Conservation (phyloP, 345 rosid species). For the Eucalyptus globulus region DNA sequence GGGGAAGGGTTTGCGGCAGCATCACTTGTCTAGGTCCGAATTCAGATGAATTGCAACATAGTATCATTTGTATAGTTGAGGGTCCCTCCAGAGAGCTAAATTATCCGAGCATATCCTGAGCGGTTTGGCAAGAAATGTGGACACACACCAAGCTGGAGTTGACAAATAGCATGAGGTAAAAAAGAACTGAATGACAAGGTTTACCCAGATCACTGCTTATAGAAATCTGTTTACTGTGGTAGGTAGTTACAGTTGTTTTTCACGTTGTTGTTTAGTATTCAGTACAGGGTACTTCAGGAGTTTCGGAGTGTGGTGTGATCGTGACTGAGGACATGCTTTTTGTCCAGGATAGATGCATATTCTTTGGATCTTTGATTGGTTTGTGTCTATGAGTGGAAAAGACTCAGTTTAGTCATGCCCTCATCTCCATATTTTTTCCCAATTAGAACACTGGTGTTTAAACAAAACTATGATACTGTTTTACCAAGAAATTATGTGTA, state of each 20-base stretch:
- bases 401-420: not conserved
- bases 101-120: not conserved
- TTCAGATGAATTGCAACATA: not conserved
- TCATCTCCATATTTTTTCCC: not conserved
- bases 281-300: not conserved
- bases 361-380: not conserved
- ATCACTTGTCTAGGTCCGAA: slow-evolving; percentile 37
- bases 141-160: not conserved
- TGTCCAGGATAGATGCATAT: not conserved
- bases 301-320: not conserved
- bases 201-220: not conserved
- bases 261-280: not conserved
- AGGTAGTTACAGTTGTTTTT: not conserved
- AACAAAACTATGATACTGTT: too few species aligned
- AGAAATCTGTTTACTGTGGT: not conserved
- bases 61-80: not conserved
- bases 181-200: not conserved
- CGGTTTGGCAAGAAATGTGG: not conserved
- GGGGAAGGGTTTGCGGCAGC: slow-evolving; percentile 87
- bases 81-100: not conserved
- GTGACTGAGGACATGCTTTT: not conserved
- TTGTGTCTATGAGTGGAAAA: not conserved
- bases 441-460: too few species aligned
- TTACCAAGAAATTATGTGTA: not conserved
- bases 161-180: not conserved